Base-by-base conservation (phyloP, 352 stramenopile species). In the Pythium aquatile region DNA sequence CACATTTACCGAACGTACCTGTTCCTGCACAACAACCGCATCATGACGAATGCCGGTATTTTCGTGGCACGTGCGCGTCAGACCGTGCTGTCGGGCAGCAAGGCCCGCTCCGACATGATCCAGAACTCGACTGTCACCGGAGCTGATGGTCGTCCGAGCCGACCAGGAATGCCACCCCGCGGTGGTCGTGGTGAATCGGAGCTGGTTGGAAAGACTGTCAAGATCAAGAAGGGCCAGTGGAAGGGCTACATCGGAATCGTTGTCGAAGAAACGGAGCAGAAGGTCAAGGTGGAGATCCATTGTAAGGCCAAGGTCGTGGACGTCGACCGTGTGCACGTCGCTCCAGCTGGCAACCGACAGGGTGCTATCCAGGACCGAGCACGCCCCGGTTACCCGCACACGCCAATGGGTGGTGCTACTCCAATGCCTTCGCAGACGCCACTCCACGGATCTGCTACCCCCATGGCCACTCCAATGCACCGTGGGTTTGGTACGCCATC, bases 171-270 rank as follows among this genome's bases (percentile, higher is more conserved):
- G 57, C 73, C 72, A 16, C 77, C 70, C 24, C 66, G 74, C 51
- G 61, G 67, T 61, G 61, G 67, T 47, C 79, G 77, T 54, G 75
- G 76, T 32, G 83, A 96, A 63, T 94, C 87, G 1, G 87, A 94
- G 35, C 63, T 96, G 17, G 78, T 96, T 3, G 88, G 89, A 7
- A 91, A 96, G 69, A 96, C 88, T 5, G 88, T 97, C 24, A 96
- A 96, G 75, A 90, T 97, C 69, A 96, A 94, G 66, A 93, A 94
- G 62, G 89, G 89, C 1, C 87, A 90, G 47, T 96, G 88, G 86
- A 97, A 97, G 81, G 88, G 88, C 33, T 97, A 97, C 75, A 96
- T 96, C 61, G 89, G 89, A 67, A 97, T 97, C 61, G 85, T 96
- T 40, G 86, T 96, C 29, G 87, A 94, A 67, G 87, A 94, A 76